phyloP scores from a whole-genome alignment of 371 early-diverging fungal species.

The Amoeboaphelidium protococcarum region DNA sequence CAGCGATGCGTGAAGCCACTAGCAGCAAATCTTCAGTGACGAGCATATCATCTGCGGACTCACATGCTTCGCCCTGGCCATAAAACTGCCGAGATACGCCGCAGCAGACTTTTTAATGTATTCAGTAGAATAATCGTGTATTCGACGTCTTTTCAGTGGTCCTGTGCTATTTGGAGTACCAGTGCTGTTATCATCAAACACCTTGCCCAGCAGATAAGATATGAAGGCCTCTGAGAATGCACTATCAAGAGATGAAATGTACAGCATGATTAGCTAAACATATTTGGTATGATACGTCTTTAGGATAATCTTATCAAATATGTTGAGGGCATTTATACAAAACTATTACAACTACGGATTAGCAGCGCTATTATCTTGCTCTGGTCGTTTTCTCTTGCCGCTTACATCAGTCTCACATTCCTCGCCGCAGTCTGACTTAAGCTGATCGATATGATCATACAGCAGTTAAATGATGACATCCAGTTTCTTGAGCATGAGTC shows the following conservation, averaged over 20 bases:
- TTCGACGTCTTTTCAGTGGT: too few species aligned
- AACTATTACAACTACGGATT: too few species aligned
- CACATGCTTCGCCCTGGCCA: neutral
- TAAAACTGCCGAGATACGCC: neutral
- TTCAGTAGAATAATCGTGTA: neutral
- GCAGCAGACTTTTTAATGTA: neutral
- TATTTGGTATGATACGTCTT: neutral
- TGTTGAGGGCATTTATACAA: neutral
- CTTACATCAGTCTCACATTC: too few species aligned
- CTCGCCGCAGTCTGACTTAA: neutral
- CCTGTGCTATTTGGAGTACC: too few species aligned
- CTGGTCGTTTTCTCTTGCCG: too few species aligned
- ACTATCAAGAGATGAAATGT: neutral
- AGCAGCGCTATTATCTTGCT: too few species aligned
- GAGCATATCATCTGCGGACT: neutral
- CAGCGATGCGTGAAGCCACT: neutral
- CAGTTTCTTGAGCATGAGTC: neutral
- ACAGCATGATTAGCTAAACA: neutral
- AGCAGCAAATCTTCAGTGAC: neutral
- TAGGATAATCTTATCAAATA: neutral
- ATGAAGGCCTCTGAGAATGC: neutral
- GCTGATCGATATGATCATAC: neutral
- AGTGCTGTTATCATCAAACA: too few species aligned
- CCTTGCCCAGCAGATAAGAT: neutral
- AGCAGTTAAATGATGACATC: neutral